Percentiles rank a stretch among this genome's conserved stretches.
Conservation (phyloP, 2,329 filamentous ascomycete species). For the Talaromyces verruculosus region DNA sequence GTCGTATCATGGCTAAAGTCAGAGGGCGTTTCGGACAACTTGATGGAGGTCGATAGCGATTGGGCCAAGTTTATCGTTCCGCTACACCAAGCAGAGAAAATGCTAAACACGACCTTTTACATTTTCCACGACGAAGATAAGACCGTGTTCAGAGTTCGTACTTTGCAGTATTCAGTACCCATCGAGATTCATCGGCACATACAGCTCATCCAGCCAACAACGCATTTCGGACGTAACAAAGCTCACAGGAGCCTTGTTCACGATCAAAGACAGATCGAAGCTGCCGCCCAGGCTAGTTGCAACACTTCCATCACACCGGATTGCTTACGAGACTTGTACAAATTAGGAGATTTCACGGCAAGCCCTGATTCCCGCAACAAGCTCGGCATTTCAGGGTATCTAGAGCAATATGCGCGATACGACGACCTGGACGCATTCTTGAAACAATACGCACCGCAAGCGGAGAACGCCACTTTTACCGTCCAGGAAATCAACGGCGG, state of each 20-base stretch:
- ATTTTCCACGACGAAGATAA: conserved; percentile 53
- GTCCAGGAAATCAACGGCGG: conserved; percentile 59
- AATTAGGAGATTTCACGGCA: conserved; percentile 44
- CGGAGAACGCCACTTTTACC: conserved; percentile 56
- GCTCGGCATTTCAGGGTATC: conserved; percentile 51
- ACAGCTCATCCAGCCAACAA: conserved; percentile 66
- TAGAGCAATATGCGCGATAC: conserved; percentile 54
- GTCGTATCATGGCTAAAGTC: conserved; percentile 58
- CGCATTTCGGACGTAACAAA: conserved; percentile 56
- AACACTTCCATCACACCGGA: conserved; percentile 47
- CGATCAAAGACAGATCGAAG: conserved; percentile 23
- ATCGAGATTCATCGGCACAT: conserved; percentile 55
- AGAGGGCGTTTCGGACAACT: conserved; percentile 48
- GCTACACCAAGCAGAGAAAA: conserved; percentile 49
- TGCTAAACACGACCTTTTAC: conserved; percentile 60
- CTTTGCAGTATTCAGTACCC: conserved; percentile 63
- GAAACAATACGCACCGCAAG: conserved; percentile 53
- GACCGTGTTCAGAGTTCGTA: conserved; percentile 52
- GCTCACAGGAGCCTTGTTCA: conserved; percentile 43
- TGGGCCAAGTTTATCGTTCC: conserved; percentile 59
- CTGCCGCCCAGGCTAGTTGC: conserved; percentile 36
- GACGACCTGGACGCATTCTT: conserved; percentile 60
- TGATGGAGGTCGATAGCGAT: conserved; percentile 55
- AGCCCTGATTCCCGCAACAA: conserved; percentile 38
- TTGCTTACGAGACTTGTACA: conserved; percentile 54